Evolutionary conservation across 257 asterid species (phyloP).

Genomic region (Verbascum thapsus): DNA sequence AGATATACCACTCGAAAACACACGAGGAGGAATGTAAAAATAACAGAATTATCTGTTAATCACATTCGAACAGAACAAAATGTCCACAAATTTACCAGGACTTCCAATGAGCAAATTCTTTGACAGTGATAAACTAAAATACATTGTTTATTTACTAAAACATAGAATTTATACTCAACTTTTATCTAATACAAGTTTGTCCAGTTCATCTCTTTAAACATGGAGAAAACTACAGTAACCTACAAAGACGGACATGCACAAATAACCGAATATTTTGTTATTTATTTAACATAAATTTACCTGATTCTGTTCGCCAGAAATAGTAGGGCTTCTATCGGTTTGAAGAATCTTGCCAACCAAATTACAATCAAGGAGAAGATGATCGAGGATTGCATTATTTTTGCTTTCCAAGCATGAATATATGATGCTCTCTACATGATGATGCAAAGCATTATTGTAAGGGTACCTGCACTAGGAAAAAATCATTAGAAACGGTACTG

Average conservation of each 20-base stretch:
- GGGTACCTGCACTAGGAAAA: slow-evolving; percentile 66
- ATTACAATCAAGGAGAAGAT: slow-evolving; percentile 73
- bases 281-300: slow-evolving; percentile 33
- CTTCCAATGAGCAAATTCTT: background rate
- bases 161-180: background rate
- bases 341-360: slow-evolving; percentile 74
- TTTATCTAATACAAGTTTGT: background rate
- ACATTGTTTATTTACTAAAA: background rate
- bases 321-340: slow-evolving; percentile 60
- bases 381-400: slow-evolving; percentile 54
- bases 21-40: background rate
- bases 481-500: slow-evolving; percentile 12
- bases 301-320: slow-evolving; percentile 55
- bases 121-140: background rate
- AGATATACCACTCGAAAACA: slow-evolving; percentile 16
- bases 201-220: background rate
- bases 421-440: slow-evolving; percentile 90
- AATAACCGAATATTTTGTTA: background rate
- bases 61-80: background rate
- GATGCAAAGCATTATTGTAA: slow-evolving; percentile 91
- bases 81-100: background rate
- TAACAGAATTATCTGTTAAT: too few species aligned
- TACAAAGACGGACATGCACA: background rate
- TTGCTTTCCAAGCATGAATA: slow-evolving; percentile 88
- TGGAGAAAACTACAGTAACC: background rate